Conservation (phyloP, 2,329 filamentous ascomycete species). For the Claviceps citrina region DNA sequence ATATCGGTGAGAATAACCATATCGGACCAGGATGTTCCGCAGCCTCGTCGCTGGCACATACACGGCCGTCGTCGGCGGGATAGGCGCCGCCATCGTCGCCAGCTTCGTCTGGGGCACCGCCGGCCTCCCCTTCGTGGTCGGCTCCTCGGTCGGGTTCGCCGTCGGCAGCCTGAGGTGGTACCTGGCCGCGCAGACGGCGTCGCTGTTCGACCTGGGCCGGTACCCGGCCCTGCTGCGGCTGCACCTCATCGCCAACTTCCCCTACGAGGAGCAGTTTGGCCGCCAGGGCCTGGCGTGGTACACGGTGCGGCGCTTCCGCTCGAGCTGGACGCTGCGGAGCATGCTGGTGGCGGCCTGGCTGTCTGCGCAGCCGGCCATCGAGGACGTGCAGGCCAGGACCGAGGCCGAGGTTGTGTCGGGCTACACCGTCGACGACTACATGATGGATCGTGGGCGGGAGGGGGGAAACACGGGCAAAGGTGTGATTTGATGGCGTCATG, state of each 20-base stretch:
- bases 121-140: slow-evolving; percentile 10
- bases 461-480: too few species aligned
- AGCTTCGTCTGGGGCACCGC: slow-evolving; percentile 12
- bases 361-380: slow-evolving; percentile 10
- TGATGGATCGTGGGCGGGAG: not conserved
- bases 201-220: slow-evolving; percentile 9
- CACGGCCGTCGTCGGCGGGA: slow-evolving; percentile 8
- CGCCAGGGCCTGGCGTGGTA: slow-evolving; percentile 6
- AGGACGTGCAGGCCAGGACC: slow-evolving; percentile 9
- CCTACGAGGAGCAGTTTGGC: slow-evolving; percentile 8
- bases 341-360: slow-evolving; percentile 11
- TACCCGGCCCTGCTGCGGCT: slow-evolving; percentile 11
- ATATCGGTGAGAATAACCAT: too few species aligned
- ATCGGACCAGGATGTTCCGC: slow-evolving; percentile 12
- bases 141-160: slow-evolving; percentile 10
- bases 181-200: slow-evolving; percentile 1
- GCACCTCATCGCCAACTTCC: slow-evolving; percentile 12
- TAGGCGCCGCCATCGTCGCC: slow-evolving; percentile 7
- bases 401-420: slow-evolving; percentile 8
- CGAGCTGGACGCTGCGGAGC: slow-evolving; percentile 9
- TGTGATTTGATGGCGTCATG: not conserved
- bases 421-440: slow-evolving; percentile 2
- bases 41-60: slow-evolving; percentile 12
- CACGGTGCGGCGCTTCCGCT: slow-evolving; percentile 4
- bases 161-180: slow-evolving; percentile 11